Base-by-base conservation (phyloP, 805 yeast genomes). In the Metschnikowia vanudenii region DNA sequence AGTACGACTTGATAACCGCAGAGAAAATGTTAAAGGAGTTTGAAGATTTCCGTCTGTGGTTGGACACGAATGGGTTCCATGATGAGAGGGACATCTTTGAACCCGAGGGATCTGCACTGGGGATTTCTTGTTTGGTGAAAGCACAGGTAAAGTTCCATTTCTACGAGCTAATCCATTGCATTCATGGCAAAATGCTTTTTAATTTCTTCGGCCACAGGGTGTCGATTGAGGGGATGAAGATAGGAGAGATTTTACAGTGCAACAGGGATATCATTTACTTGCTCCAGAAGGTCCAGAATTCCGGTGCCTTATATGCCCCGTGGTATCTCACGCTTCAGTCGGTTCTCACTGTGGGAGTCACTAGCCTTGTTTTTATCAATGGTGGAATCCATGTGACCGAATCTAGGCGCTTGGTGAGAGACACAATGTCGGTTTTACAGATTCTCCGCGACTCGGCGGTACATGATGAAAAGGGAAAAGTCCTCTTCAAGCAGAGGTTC, bases 241-340 rank as follows among this genome's bases (percentile, higher is more conserved):
- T 65, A 28, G 64, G 62, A 30, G 46, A 58, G 50, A 64, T 74
- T 2, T 20, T 70, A 1, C 60, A 55, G 19, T 60, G 70, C 30
- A 63, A 67, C 41, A 36, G 39, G 12, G 64, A 68, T 16, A 59
- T 67, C 3, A 51, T 71, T 9, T 61, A 59, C 16, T 53, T 71
- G 8, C 51, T 71, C 26, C 56, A 58, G 36, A 58, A 61, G 44
- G 51, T 73, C 22, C 59, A 61, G 19, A 55, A 60, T 11, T 62
- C 62, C 4, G 63, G 64, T 1, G 43, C 54, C 7, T 48, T 70
- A 12, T 67, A 58, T 45, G 55, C 70, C 12, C 85, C 85, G 2
- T 81, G 85, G 85, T 77, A 78, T 70, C 51, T 71, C 39, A 70
- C 65, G 24, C 58, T 82, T 38, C 63, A 74, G 3, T 55, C 76